phyloP scores from a whole-genome alignment of 768 basidiomycete genomes.

The Pisolithus orientalis region DNA sequence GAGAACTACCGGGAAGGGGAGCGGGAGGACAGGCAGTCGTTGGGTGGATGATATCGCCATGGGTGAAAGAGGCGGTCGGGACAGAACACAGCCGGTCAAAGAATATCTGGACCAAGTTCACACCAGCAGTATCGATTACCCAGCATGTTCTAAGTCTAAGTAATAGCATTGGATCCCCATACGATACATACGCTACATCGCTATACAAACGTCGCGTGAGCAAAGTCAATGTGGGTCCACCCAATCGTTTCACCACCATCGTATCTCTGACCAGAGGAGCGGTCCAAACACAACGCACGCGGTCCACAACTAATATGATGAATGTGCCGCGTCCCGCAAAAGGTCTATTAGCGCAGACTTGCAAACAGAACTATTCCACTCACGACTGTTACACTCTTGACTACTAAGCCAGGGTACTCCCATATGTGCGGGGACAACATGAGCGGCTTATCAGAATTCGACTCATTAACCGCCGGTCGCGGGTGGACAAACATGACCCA shows the following conservation, averaged over 20 bases:
- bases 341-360: too few species aligned
- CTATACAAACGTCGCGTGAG: neutral
- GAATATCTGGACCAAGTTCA: too few species aligned
- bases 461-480: constrained; percentile 15
- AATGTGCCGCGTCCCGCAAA: neutral
- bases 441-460: constrained; percentile 30
- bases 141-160: too few species aligned
- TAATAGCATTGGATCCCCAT: too few species aligned
- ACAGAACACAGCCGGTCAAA: too few species aligned
- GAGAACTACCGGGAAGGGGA: constrained; percentile 67
- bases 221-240: neutral
- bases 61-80: neutral
- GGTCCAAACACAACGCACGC: constrained; percentile 88
- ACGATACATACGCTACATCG: too few species aligned
- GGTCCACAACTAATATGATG: constrained; percentile 65
- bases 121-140: too few species aligned
- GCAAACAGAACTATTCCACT: constrained; percentile 26
- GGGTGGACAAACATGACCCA: constrained; percentile 80
- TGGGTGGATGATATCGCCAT: constrained; percentile 19
- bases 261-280: constrained; percentile 80
- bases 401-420: constrained; percentile 62
- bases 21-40: constrained; percentile 61
- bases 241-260: constrained; percentile 48
- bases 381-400: constrained; percentile 67
- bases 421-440: constrained; percentile 39